phyloP scores from a whole-genome alignment of 495 filamentous ascomycete genomes.

The Penicillium pulvis region DNA sequence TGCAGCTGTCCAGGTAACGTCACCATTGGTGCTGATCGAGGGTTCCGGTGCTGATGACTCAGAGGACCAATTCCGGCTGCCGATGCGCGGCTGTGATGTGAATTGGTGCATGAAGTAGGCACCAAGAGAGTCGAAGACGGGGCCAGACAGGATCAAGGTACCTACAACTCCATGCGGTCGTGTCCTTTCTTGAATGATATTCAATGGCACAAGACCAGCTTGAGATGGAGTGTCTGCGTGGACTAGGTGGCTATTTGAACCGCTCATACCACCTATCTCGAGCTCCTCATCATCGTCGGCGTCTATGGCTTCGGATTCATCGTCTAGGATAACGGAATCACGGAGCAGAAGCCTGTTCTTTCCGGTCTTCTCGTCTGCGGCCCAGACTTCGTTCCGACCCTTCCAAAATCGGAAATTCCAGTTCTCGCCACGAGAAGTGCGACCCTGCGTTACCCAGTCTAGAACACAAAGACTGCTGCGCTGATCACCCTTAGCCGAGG shows the following conservation, averaged over 20 bases:
- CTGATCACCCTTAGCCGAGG: conserved; percentile 44
- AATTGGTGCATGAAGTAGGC: conserved; percentile 78
- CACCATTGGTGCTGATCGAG: conserved; percentile 49
- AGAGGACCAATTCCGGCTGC: conserved; percentile 74
- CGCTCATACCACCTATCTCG: conserved; percentile 9
- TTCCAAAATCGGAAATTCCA: conserved; percentile 80
- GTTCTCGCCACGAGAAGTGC: conserved; percentile 83
- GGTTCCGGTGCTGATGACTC: conserved; percentile 32
- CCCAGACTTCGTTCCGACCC: conserved; percentile 86
- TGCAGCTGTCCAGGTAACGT: conserved; percentile 84
- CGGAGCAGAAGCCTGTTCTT: conserved; percentile 70
- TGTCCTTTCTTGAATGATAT: conserved; percentile 44
- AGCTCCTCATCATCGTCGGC: conserved; percentile 40
- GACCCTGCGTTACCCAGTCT: conserved; percentile 90
- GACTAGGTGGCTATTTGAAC: conserved; percentile 17
- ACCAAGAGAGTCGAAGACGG: conserved; percentile 63
- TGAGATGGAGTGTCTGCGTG: conserved; percentile 22
- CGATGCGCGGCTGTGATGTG: conserved; percentile 73
- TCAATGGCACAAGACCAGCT: conserved; percentile 28
- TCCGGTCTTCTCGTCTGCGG: conserved; percentile 33
- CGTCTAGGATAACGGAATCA: conserved; percentile 77
- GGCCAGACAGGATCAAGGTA: conserved; percentile 80
- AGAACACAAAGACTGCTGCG: conserved; percentile 70
- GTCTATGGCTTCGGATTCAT: conserved; percentile 33
- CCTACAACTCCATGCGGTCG: conserved; percentile 66